Conservation (phyloP, 495 filamentous ascomycete genomes). For the Gamarada debralockiae region DNA sequence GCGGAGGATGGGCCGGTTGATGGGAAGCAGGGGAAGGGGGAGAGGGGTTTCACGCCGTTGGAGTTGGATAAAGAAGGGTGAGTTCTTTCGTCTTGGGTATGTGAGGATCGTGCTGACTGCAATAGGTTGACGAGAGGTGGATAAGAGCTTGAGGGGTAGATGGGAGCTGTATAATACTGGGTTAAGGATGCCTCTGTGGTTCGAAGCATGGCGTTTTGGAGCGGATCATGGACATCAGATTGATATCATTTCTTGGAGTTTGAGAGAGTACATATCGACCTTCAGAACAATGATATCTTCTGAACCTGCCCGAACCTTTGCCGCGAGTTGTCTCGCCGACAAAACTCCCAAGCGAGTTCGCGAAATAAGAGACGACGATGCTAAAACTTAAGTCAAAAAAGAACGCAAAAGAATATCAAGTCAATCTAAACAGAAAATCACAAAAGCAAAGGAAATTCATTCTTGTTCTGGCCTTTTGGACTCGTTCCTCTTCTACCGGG, state of each 20-base stretch:
- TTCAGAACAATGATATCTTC: too few relatives aligned
- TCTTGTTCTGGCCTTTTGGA: too few relatives aligned
- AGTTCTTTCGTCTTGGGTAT: neutral
- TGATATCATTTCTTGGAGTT: neutral
- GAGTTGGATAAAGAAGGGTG: slow-evolving; percentile 37
- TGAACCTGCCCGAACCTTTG: too few relatives aligned
- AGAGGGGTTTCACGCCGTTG: slow-evolving; percentile 22
- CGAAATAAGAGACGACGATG: too few relatives aligned
- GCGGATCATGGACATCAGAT: neutral
- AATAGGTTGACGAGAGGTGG: slow-evolving; percentile 24
- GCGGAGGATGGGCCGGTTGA: slow-evolving; percentile 56
- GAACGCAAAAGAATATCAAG: too few relatives aligned
- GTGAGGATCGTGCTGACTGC: slow-evolving; percentile 7
- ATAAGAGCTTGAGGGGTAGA: neutral
- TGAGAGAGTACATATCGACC: neutral
- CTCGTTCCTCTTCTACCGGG: too few relatives aligned
- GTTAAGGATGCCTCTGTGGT: neutral
- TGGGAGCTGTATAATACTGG: neutral
- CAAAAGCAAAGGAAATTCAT: too few relatives aligned
- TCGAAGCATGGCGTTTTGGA: slow-evolving; percentile 21
- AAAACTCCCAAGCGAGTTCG: too few relatives aligned
- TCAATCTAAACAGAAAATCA: too few relatives aligned
- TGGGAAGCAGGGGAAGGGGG: slow-evolving; percentile 10
- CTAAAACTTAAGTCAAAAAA: too few relatives aligned
- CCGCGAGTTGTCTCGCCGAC: too few relatives aligned